These are phyloP conservation scores for Peronospora belbahrii DNA, from an alignment of 352 stramenopile genomes.

Conservation along the genomic window DNA sequence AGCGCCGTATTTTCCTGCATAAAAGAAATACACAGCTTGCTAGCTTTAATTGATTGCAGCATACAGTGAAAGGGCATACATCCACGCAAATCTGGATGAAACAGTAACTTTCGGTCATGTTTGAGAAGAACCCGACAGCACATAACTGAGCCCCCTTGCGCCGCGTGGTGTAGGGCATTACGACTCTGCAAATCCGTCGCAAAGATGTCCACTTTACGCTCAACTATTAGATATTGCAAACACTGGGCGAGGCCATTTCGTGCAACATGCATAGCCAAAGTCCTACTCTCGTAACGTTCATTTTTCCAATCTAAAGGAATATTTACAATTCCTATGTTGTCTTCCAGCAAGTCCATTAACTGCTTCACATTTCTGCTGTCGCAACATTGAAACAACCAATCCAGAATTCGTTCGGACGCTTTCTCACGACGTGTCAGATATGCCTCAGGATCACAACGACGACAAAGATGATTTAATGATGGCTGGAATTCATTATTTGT, in stretches of 20 bases:
- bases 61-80: slow-evolving; percentile 53
- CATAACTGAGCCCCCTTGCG: slow-evolving; percentile 25
- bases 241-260: slow-evolving; percentile 30
- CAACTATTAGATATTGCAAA: slow-evolving; percentile 35
- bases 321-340: slow-evolving; percentile 20
- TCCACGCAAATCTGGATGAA: slow-evolving; percentile 45
- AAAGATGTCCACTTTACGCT: slow-evolving; percentile 41
- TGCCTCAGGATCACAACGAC: slow-evolving; percentile 33
- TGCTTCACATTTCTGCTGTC: slow-evolving; percentile 46
- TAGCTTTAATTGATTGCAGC: slow-evolving; percentile 39
- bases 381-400: slow-evolving; percentile 69
- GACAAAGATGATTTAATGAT: slow-evolving; percentile 35
- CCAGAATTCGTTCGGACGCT: slow-evolving; percentile 25
- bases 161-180: slow-evolving; percentile 53
- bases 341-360: slow-evolving; percentile 39
- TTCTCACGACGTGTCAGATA: slow-evolving; percentile 25
- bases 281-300: slow-evolving; percentile 23
- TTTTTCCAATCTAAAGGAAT: slow-evolving; percentile 30
- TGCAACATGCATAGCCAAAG: slow-evolving; percentile 48
- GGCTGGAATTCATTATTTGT: slow-evolving; percentile 11
- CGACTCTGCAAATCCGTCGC: slow-evolving; percentile 36
- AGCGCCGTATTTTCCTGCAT: slow-evolving; percentile 28
- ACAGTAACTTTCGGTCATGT: slow-evolving; percentile 32
- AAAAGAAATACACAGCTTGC: slow-evolving; percentile 35
- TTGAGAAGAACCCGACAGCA: slow-evolving; percentile 38